These are phyloP conservation scores for Steccherinum ochraceum DNA, from an alignment of 768 basidiomycete genomes.

Conservation along the genomic window DNA sequence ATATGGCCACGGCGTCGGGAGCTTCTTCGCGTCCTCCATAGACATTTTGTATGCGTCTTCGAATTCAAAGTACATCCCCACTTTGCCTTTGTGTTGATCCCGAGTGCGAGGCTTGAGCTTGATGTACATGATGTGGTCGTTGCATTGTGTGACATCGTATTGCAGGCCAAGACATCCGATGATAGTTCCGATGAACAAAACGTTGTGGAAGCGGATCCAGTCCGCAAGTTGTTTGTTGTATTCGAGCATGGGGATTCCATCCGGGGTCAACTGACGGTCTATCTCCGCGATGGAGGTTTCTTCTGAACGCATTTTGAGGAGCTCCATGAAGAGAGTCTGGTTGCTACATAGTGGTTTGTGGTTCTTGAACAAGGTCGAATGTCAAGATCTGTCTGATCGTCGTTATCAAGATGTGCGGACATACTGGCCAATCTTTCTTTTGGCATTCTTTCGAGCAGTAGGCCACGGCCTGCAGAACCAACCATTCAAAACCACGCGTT, in stretches of 20 bases:
- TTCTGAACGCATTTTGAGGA: not conserved
- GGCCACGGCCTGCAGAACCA: not conserved
- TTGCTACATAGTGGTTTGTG: not conserved
- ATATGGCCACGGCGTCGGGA: constrained; percentile 20
- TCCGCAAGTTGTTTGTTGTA: constrained; percentile 26
- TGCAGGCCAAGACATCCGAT: not conserved
- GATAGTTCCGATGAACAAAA: constrained; percentile 17
- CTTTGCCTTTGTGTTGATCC: constrained; percentile 16
- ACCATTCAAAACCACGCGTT: no score
- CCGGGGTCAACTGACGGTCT: constrained; percentile 15
- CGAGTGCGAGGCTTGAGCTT: constrained; percentile 9
- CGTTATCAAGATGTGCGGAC: not conserved
- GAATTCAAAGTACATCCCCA: constrained; percentile 24
- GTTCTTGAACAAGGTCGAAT: not conserved
- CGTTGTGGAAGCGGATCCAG: constrained; percentile 26
- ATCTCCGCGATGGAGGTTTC: constrained; percentile 6
- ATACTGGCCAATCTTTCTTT: not conserved
- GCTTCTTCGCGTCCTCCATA: constrained; percentile 14
- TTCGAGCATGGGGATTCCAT: constrained; percentile 20
- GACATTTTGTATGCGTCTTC: constrained; percentile 16
- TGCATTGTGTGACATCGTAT: constrained; percentile 16
- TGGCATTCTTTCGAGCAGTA: not conserved
- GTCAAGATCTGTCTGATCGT: no score
- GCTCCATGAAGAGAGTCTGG: not conserved
- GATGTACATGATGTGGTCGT: constrained; percentile 17